A percentile compares a stretch with the other conserved stretches of the same genome.
Evolutionary conservation across 2,329 filamentous ascomycete genomes (phyloP).

Genomic region (Aspergillus bombycis): DNA sequence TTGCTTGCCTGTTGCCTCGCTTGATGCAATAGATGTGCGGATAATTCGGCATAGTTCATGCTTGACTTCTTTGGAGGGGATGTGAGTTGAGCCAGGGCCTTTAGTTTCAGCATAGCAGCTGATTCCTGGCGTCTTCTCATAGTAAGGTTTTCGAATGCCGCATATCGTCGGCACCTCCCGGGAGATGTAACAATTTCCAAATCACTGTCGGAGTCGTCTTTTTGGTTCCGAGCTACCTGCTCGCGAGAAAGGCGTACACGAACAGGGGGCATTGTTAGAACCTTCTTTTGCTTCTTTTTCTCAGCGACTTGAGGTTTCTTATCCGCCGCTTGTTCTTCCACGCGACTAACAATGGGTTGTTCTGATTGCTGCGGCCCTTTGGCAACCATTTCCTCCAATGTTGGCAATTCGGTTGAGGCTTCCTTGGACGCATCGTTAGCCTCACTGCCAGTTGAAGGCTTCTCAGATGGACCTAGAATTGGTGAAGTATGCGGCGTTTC

Average conservation of each 20-base stretch:
- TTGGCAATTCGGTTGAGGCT: slow-evolving; percentile 40
- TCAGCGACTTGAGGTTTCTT: slow-evolving; percentile 27
- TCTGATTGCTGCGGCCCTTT: slow-evolving; percentile 27
- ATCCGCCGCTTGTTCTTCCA: slow-evolving; percentile 18
- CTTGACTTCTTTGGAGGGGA: slow-evolving; percentile 55
- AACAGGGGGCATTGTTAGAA: slow-evolving; percentile 36
- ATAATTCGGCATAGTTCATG: slow-evolving; percentile 72
- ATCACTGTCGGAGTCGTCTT: slow-evolving; percentile 53
- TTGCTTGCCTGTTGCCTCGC: slow-evolving; percentile 78
- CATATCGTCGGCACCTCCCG: slow-evolving; percentile 46
- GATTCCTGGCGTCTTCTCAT: slow-evolving; percentile 63
- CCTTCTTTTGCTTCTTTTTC: slow-evolving; percentile 34
- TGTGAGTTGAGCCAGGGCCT: slow-evolving; percentile 73
- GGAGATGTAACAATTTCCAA: slow-evolving; percentile 64
- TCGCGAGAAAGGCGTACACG: slow-evolving; percentile 46
- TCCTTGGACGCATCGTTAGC: slow-evolving; percentile 7
- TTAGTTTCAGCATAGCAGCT: slow-evolving; percentile 67
- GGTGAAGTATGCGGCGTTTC: slow-evolving; percentile 75
- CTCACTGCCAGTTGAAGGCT: slow-evolving; percentile 2
- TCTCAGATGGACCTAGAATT: slow-evolving; percentile 34
- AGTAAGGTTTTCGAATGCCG: slow-evolving; percentile 72
- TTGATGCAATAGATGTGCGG: slow-evolving; percentile 67
- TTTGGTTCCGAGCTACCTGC: slow-evolving; percentile 37
- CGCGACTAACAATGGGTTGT: slow-evolving; percentile 9
- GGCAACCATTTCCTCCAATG: slow-evolving; percentile 40